Conservation (phyloP, 257 asterid species). For the Rubia yunnanensis region DNA sequence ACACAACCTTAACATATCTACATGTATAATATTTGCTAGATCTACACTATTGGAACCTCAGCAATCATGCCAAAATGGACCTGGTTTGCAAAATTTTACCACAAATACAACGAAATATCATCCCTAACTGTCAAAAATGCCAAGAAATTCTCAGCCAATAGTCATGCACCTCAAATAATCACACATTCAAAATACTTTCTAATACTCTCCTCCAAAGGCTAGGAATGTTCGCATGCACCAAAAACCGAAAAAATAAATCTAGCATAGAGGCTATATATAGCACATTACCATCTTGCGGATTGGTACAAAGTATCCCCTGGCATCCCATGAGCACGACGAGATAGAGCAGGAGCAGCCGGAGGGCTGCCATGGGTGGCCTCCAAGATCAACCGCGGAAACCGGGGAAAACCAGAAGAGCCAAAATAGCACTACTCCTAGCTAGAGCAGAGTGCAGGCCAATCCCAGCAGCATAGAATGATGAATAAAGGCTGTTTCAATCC, state of each 20-base stretch:
- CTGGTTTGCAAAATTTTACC: not conserved
- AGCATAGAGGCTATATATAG: not conserved
- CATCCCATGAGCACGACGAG: slow-evolving; percentile 17
- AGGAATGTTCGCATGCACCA: no score
- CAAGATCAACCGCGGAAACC: not conserved
- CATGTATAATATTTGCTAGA: no score
- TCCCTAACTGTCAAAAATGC: no score
- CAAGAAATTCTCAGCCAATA: no score
- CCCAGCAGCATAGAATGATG: not conserved
- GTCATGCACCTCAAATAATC: no score
- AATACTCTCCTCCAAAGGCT: no score
- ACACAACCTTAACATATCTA: no score
- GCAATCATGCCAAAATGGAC: not conserved
- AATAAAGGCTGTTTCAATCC: not conserved
- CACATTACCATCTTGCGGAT: slow-evolving; percentile 41
- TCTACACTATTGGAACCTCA: not conserved
- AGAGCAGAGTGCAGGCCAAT: slow-evolving; percentile 4
- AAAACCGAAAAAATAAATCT: no score
- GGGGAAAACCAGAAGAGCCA: not conserved
- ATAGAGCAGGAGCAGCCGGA: slow-evolving; percentile 22
- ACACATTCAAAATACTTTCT: no score
- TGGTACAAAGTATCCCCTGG: slow-evolving; percentile 15
- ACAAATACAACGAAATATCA: not conserved
- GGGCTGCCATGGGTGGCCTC: slow-evolving; percentile 30
- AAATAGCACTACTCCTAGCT: no score